Evolutionary conservation across 768 basidiomycete genomes (phyloP).

Genomic region (Nidularia sp.): DNA sequence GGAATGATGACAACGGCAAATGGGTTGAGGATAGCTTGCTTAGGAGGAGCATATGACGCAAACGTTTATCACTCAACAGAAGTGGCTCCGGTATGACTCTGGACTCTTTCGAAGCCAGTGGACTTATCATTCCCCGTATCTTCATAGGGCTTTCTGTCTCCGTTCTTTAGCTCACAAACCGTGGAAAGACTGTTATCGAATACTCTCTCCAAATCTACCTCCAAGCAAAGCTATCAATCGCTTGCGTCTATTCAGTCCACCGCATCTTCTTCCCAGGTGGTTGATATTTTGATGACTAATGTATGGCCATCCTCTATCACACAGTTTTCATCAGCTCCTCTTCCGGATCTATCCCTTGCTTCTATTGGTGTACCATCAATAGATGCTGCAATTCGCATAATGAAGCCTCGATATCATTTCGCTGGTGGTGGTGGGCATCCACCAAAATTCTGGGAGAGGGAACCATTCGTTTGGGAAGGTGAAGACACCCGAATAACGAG

Average conservation of each 20-base stretch:
- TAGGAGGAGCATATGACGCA: conserved; percentile 74
- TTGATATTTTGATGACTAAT: conserved; percentile 82
- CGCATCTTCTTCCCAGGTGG: conserved; percentile 54
- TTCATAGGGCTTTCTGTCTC: conserved; percentile 67
- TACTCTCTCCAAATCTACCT: conserved; percentile 49
- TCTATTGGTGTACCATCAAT: conserved; percentile 49
- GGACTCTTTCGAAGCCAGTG: background rate
- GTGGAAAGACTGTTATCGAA: conserved; percentile 72
- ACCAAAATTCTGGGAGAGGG: conserved; percentile 90
- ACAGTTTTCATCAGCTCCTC: conserved; percentile 50
- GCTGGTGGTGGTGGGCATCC: conserved; percentile 59
- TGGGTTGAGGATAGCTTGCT: conserved; percentile 79
- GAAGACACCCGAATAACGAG: conserved; percentile 64
- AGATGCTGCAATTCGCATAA: conserved; percentile 59
- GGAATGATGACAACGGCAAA: conserved; percentile 74
- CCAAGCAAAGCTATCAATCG: conserved; percentile 51
- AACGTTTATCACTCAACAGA: conserved; percentile 56
- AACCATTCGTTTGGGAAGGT: conserved; percentile 85
- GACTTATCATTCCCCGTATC: conserved; percentile 1
- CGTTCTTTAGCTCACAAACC: conserved; percentile 68
- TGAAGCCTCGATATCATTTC: conserved; percentile 88
- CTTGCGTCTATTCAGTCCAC: conserved; percentile 66
- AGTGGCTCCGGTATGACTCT: conserved; percentile 53
- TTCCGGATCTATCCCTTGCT: conserved; percentile 42
- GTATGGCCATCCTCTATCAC: conserved; percentile 70